Conservation (phyloP, 352 stramenopile species). For the Vaucheria bursata region DNA sequence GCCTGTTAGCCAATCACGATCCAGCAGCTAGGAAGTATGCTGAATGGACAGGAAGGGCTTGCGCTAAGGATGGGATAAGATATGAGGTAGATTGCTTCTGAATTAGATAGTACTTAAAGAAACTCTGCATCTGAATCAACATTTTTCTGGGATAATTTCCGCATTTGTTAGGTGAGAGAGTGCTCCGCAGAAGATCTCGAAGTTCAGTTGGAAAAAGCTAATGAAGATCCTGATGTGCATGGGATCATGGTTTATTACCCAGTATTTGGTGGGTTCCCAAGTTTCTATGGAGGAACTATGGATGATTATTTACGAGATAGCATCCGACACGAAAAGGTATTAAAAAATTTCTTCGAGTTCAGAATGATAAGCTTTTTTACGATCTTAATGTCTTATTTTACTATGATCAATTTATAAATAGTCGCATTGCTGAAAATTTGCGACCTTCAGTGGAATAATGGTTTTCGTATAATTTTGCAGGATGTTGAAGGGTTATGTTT, state of each 20-base stretch:
- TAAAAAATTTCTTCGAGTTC: no score
- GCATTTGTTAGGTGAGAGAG: conserved; percentile 37
- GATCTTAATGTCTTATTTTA: no score
- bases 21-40: conserved; percentile 86
- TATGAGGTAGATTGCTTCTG: conserved; percentile 95
- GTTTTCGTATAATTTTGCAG: no score
- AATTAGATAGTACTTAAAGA: no score
- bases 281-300: conserved; percentile 88
- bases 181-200: conserved; percentile 69
- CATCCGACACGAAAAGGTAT: conserved; percentile 4
- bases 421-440: no score
- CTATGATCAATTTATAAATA: no score
- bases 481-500: conserved; percentile 92
- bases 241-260: conserved; percentile 96
- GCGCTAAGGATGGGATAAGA: conserved; percentile 81
- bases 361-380: no score
- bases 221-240: conserved; percentile 63
- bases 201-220: conserved; percentile 78
- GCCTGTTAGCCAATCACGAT: conserved; percentile 86
- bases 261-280: conserved; percentile 89
- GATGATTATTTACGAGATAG: conserved; percentile 94
- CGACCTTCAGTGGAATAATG: no score
- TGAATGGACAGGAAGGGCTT: conserved; percentile 90
- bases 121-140: no score
- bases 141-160: no score